Conservation (phyloP, 2,329 filamentous ascomycete genomes). For the Sclerotinia sclerotiorum region DNA sequence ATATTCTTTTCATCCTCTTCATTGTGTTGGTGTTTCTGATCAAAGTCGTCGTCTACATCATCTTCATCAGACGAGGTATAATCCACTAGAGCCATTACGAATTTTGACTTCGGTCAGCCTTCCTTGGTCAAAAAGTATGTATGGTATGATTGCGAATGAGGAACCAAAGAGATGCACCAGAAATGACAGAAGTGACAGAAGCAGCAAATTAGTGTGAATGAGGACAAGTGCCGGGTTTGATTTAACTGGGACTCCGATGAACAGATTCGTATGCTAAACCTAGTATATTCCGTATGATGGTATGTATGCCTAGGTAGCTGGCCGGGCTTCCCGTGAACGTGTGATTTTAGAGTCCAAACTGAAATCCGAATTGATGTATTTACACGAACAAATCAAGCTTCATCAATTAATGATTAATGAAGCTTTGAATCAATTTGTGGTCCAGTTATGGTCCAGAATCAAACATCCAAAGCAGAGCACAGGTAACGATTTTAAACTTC, state of each 20-base stretch:
- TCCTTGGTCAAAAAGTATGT: neutral
- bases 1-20: neutral
- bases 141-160: constrained; percentile 1
- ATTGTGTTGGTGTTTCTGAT: neutral
- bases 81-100: constrained; percentile 61
- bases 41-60: neutral
- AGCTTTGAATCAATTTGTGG: no score
- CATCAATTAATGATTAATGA: neutral
- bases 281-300: neutral
- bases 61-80: constrained; percentile 59
- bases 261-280: neutral
- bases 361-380: neutral
- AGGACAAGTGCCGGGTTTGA: neutral
- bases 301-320: neutral
- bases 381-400: neutral
- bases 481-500: neutral
- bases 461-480: neutral
- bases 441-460: no score
- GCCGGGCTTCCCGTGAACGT: constrained; percentile 1
- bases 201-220: neutral
- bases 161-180: neutral
- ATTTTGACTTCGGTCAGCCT: neutral
- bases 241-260: neutral
- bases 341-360: neutral
- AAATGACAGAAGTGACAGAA: neutral